Conservation (phyloP, 2,329 filamentous ascomycete species). For the Teratosphaeria destructans region DNA sequence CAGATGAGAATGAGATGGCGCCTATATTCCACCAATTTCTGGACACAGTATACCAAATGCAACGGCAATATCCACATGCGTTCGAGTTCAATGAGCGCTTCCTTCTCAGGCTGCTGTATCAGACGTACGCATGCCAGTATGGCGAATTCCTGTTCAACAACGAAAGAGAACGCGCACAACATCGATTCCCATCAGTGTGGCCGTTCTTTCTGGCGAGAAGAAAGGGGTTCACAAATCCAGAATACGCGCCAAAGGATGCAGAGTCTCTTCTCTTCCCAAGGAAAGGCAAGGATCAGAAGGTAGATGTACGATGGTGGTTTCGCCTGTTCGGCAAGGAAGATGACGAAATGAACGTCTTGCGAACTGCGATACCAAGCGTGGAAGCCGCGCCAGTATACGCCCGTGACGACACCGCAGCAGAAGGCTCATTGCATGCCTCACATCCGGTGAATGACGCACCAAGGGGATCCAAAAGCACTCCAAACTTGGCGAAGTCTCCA, state of each 20-base stretch:
- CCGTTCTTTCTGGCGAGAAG: conserved; percentile 81
- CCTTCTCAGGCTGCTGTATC: conserved; percentile 76
- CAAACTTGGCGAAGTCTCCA: not conserved
- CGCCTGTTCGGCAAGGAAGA: conserved; percentile 78
- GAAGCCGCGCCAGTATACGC: not conserved
- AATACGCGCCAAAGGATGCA: conserved; percentile 65
- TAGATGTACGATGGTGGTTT: conserved; percentile 88
- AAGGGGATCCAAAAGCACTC: conserved; percentile 1
- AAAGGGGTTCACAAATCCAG: conserved; percentile 70
- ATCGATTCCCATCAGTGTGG: conserved; percentile 75
- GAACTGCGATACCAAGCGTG: not conserved
- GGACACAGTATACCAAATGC: conserved; percentile 82
- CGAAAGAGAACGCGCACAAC: conserved; percentile 66
- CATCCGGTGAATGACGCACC: not conserved
- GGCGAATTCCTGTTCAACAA: conserved; percentile 94
- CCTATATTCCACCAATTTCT: conserved; percentile 97
- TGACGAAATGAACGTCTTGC: conserved; percentile 69
- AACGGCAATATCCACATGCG: conserved; percentile 72
- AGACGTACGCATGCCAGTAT: conserved; percentile 92
- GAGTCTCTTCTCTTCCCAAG: conserved; percentile 77
- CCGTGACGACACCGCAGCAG: conserved; percentile 1
- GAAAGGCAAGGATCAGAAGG: conserved; percentile 14
- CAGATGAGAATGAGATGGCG: conserved; percentile 79
- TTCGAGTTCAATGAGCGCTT: conserved; percentile 98
- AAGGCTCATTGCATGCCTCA: not conserved